Evolutionary conservation across 2,329 filamentous ascomycete species (phyloP), one percentile per base, ranked within the genome.

Genomic region (Mariannaea elegans): DNA sequence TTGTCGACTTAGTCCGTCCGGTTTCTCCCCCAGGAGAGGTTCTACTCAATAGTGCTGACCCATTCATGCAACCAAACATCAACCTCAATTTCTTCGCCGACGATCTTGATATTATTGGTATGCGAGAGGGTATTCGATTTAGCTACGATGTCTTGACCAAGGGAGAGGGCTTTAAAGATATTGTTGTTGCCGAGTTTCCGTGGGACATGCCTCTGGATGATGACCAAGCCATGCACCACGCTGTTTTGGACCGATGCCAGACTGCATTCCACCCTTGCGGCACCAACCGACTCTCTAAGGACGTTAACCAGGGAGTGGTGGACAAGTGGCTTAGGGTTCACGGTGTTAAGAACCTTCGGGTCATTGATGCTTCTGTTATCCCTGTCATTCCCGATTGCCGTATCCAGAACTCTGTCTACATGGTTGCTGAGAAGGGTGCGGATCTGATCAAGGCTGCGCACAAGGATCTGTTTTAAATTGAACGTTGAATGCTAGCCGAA

Each of bases 241-340:
- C 79, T 38, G 81, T 88, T 12, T 72, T 88, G 7, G 86, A 88
- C 56, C 77, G 86, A 14, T 83, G 74, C 27, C 84, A 88, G 74
- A 88, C 85, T 3, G 81, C 78, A 0, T 87, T 85, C 75, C 83
- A 87, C 65, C 84, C 85, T 3, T 87, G 83, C 49, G 85, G 86
- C 42, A 87, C 82, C 7, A 72, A 77, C 5, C 80, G 85, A 18
- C 76, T 88, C 9, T 81, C 78, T 6, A 82, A 83, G 72, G 73
- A 71, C 64, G 80, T 87, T 13, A 36, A 56, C 16, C 53, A 56
- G 44, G 59, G 73, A 58, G 67, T 75, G 5, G 65, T 67, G 12
- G 53, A 63, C 32, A 21, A 63, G 4, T 46, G 47, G 0, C 57
- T 67, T 2, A 56, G 36, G 3, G 55, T 67, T 7, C 63, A 68